Percentiles rank a stretch among this genome's conserved stretches.
Conservation (phyloP, 2,329 filamentous ascomycete species). For the Alternaria brassicicola region DNA sequence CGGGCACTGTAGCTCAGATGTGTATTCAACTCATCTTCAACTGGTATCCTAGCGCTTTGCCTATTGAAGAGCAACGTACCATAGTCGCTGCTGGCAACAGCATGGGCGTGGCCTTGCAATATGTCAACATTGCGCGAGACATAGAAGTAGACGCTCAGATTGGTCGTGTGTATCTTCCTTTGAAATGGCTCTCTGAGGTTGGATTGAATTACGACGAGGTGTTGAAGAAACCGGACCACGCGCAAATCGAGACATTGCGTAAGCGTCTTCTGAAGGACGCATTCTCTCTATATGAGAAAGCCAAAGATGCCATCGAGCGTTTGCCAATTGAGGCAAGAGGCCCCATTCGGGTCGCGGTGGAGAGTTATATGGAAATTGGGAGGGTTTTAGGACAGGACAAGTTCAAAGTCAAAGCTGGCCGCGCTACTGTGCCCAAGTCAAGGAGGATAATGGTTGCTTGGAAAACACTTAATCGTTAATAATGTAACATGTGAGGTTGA, state of each 20-base stretch:
- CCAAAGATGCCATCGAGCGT: conserved; percentile 63
- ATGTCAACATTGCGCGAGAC: conserved; percentile 77
- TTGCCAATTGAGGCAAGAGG: conserved; percentile 66
- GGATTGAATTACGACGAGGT: conserved; percentile 62
- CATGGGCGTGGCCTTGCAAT: conserved; percentile 79
- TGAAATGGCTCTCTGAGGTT: conserved; percentile 65
- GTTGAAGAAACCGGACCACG: conserved; percentile 56
- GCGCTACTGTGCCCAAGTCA: conserved; percentile 55
- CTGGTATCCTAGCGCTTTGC: conserved; percentile 54
- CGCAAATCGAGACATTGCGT: conserved; percentile 59
- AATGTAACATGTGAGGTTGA: not conserved
- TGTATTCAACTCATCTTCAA: conserved; percentile 71
- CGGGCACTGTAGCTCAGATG: conserved; percentile 73
- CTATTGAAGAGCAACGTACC: conserved; percentile 42
- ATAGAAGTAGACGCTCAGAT: conserved; percentile 70
- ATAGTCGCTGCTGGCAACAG: conserved; percentile 63
- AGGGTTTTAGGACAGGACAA: conserved; percentile 61
- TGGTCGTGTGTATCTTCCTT: conserved; percentile 71
- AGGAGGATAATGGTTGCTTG: conserved; percentile 64
- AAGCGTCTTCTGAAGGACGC: conserved; percentile 64
- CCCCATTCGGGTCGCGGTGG: conserved; percentile 71
- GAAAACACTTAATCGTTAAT: conserved; percentile 55
- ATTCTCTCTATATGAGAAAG: conserved; percentile 64
- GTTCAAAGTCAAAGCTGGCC: conserved; percentile 52
- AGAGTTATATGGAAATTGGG: conserved; percentile 79